A percentile compares a stretch with the other conserved stretches of the same genome.
These are phyloP conservation scores for Cynara cardunculus DNA, from an alignment of 129 eudicot species.

Conservation along the genomic window DNA sequence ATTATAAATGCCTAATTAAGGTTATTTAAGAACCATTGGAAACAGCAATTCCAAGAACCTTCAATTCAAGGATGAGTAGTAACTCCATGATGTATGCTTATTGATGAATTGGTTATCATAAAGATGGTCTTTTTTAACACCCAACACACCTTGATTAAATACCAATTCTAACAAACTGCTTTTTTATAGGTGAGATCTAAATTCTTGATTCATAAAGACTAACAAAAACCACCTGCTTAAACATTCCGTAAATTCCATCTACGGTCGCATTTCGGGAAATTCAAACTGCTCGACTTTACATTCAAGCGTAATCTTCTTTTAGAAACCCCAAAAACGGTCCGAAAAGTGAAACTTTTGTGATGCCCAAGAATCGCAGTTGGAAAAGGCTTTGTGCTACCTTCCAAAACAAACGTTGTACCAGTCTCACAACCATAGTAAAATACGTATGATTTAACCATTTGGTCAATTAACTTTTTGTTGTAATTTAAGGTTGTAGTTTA, in stretches of 20 bases:
- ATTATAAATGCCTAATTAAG: background rate
- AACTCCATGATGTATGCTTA: background rate
- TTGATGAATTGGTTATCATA: background rate
- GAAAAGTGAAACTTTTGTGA: too few species aligned
- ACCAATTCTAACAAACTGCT: background rate
- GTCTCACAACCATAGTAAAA: background rate
- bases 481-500: background rate
- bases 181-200: background rate
- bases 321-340: background rate
- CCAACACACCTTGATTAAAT: background rate
- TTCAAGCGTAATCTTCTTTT: background rate
- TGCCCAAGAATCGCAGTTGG: background rate
- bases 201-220: background rate
- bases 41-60: background rate
- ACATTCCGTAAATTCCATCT: background rate
- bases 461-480: background rate
- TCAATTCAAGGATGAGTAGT: background rate
- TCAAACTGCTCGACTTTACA: background rate
- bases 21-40: background rate
- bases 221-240: too few species aligned
- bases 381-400: too few species aligned
- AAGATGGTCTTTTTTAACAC: background rate
- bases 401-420: background rate
- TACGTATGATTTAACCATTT: too few species aligned
- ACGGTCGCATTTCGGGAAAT: background rate